phyloP scores from a whole-genome alignment of 192 early-diverging fungal species.

The Spizellomyces punctatus region DNA sequence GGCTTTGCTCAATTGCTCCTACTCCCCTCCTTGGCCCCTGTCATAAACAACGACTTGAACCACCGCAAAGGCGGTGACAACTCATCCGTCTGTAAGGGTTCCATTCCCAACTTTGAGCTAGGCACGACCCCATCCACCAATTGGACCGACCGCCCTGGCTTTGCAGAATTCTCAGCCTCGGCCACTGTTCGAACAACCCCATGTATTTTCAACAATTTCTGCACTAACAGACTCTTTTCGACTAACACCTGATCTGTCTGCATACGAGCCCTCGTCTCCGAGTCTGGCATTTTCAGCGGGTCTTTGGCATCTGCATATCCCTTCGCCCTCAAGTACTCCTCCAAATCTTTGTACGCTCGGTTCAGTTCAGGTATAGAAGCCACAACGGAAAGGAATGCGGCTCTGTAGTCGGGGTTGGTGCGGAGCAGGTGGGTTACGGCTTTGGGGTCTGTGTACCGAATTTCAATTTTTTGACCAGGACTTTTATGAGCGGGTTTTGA shows the following conservation, averaged over 20 bases:
- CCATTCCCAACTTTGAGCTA: background rate
- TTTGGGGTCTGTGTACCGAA: background rate
- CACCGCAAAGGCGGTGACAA: conserved; percentile 19
- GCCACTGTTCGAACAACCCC: conserved; percentile 11
- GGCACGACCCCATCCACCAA: conserved; percentile 16
- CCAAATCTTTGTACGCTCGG: conserved; percentile 20
- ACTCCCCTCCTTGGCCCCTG: too few species aligned
- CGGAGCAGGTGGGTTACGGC: conserved; percentile 5
- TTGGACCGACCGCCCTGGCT: conserved; percentile 3
- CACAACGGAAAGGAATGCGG: background rate
- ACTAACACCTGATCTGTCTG: conserved; percentile 4
- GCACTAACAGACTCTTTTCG: conserved; percentile 22
- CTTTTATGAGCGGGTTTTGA: background rate
- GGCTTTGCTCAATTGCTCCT: too few species aligned
- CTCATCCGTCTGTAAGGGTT: background rate
- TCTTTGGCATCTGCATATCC: conserved; percentile 15
- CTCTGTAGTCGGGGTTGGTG: conserved; percentile 6
- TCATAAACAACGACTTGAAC: conserved; percentile 28
- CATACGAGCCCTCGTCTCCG: conserved; percentile 14
- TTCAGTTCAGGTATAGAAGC: conserved; percentile 7
- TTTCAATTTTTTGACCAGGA: background rate
- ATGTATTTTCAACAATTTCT: conserved; percentile 14
- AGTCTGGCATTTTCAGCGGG: conserved; percentile 11
- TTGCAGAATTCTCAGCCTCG: background rate
- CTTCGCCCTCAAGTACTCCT: background rate